These are phyloP conservation scores for Aspergillus ostianus DNA, from an alignment of 495 filamentous ascomycete genomes.

Conservation along the genomic window DNA sequence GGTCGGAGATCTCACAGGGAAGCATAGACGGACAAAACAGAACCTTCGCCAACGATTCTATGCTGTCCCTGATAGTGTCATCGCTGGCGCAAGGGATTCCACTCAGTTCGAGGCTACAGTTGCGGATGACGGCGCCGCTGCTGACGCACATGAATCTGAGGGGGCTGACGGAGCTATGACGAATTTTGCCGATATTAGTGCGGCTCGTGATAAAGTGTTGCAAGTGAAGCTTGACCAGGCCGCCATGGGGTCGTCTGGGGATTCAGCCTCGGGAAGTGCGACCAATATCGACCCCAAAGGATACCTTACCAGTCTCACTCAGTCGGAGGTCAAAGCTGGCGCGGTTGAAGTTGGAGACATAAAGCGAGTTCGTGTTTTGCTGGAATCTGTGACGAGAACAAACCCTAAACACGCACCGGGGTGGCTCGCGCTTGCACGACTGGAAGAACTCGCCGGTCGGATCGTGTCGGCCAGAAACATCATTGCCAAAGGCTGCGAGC, in stretches of 20 bases:
- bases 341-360: constrained; percentile 90
- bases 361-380: constrained; percentile 86
- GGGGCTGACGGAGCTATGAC: constrained; percentile 82
- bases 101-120: constrained; percentile 83
- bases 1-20: constrained; percentile 93
- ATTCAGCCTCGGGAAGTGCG: constrained; percentile 71
- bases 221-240: constrained; percentile 89
- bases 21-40: constrained; percentile 81
- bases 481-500: constrained; percentile 80
- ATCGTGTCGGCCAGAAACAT: constrained; percentile 80
- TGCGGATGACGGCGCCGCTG: constrained; percentile 66
- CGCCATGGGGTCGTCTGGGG: constrained; percentile 66
- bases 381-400: constrained; percentile 92
- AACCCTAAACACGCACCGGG: constrained; percentile 95
- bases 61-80: constrained; percentile 94
- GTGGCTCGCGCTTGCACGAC: constrained; percentile 90
- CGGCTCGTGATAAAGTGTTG: constrained; percentile 89
- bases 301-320: constrained; percentile 86
- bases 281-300: constrained; percentile 94
- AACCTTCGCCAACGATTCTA: constrained; percentile 85
- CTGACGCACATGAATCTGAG: constrained; percentile 45
- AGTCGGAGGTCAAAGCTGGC: constrained; percentile 71
- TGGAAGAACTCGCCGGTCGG: constrained; percentile 91
- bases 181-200: constrained; percentile 97
- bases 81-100: constrained; percentile 78